Conservation (phyloP, 306 rosid species). For the Erythrophleum fordii region DNA sequence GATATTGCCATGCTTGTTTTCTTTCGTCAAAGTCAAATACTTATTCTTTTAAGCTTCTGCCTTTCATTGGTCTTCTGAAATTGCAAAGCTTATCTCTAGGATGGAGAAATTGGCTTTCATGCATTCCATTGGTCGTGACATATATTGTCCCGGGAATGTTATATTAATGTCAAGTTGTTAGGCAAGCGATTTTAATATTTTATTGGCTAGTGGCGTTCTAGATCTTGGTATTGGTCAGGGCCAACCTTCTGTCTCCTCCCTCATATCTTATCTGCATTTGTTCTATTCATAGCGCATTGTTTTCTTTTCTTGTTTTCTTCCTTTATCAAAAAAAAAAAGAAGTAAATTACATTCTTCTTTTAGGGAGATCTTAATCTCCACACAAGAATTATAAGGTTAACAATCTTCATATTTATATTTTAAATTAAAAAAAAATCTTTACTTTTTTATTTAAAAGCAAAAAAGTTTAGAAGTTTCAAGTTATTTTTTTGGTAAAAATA, state of each 20-base stretch:
- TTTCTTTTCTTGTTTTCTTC: no score
- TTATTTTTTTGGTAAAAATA: no score
- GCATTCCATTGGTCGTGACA: background rate
- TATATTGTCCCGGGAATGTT: background rate
- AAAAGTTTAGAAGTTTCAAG: no score
- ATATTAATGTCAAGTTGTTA: background rate
- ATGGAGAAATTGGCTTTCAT: background rate
- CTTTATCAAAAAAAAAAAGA: no score
- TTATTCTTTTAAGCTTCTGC: background rate
- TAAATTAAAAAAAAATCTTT: no score
- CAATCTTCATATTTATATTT: no score
- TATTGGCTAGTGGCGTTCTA: conserved; percentile 18
- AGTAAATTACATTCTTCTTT: no score
- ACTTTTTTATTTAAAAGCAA: no score
- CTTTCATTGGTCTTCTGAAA: background rate
- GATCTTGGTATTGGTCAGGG: conserved; percentile 26
- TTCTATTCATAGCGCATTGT: no score
- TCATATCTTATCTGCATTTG: no score
- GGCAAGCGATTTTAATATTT: background rate
- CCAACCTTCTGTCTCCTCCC: background rate
- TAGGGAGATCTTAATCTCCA: no score
- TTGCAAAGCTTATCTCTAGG: background rate
- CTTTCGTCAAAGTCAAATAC: conserved; percentile 22
- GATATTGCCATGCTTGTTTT: background rate
- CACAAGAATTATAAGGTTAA: no score